A percentile compares a stretch with the other conserved stretches of the same genome.
Evolutionary conservation across 2,329 filamentous ascomycete species (phyloP).

Genomic region (Sporothrix dimorphospora): DNA sequence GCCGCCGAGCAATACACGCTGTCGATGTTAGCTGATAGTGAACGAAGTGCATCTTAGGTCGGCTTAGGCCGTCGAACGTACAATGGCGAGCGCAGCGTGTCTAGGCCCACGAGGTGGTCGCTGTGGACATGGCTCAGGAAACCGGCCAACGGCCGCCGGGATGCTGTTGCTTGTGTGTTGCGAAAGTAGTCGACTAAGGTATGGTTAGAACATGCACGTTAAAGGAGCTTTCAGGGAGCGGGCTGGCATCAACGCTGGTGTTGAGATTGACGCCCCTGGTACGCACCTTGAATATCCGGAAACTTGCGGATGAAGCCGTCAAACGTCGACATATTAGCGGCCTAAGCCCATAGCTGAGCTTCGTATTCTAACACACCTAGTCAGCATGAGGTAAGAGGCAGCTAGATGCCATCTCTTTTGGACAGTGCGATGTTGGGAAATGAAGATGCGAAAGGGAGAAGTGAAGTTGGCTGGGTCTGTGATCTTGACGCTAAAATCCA

Average conservation of each 20-base stretch:
- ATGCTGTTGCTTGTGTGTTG: conserved; percentile 46
- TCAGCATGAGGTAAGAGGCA: not conserved
- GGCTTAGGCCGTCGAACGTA: too few relatives aligned
- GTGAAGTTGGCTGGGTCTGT: not conserved
- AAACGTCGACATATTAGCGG: conserved; percentile 29
- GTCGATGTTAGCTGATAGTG: not conserved
- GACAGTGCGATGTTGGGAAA: not conserved
- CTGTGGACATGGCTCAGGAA: conserved; percentile 94
- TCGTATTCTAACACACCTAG: not conserved
- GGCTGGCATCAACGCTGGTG: not conserved
- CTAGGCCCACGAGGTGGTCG: conserved; percentile 82
- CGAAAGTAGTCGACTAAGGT: conserved; percentile 81
- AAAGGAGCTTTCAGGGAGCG: too few relatives aligned
- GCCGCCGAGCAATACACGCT: conserved; percentile 86
- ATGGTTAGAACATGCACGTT: not conserved
- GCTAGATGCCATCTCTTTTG: not conserved
- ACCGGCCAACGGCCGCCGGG: conserved; percentile 71
- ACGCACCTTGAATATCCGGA: conserved; percentile 30
- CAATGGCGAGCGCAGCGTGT: conserved; percentile 76
- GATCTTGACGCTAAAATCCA: not conserved
- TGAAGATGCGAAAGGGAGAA: not conserved
- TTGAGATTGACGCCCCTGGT: not conserved
- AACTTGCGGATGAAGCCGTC: conserved; percentile 29
- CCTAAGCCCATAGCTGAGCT: not conserved
- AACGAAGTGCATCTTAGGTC: too few relatives aligned